phyloP scores from a whole-genome alignment of 108 stramenopile genomes.

The Fistulifera pelliculosa region DNA sequence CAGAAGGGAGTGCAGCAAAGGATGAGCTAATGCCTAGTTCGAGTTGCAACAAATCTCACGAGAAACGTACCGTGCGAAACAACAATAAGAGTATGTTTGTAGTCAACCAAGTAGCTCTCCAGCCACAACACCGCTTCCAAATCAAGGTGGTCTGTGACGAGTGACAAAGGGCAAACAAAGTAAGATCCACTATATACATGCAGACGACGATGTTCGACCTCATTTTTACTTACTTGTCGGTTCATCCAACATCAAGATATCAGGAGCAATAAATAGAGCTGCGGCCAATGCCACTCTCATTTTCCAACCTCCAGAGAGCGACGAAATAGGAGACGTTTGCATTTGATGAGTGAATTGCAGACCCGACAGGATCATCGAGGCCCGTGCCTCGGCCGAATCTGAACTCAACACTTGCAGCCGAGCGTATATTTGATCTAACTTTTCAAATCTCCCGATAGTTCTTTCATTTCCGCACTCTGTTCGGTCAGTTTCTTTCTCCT shows the following conservation, averaged over 20 bases:
- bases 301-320: slow-evolving; percentile 92
- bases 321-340: slow-evolving; percentile 80
- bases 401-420: slow-evolving; percentile 76
- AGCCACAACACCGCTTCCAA: slow-evolving; percentile 95
- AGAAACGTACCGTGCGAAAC: slow-evolving; percentile 61
- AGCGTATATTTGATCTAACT: slow-evolving; percentile 82
- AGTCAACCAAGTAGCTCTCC: slow-evolving; percentile 74
- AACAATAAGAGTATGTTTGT: slow-evolving; percentile 85
- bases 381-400: slow-evolving; percentile 86
- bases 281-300: slow-evolving; percentile 98
- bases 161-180: background rate
- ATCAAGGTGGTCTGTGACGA: slow-evolving; percentile 74
- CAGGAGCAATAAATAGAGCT: slow-evolving; percentile 90
- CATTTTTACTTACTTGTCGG: slow-evolving; percentile 16
- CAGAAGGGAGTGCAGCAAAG: no score
- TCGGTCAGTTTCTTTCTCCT: slow-evolving; percentile 40
- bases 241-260: slow-evolving; percentile 66
- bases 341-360: slow-evolving; percentile 88
- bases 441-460: slow-evolving; percentile 61
- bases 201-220: background rate
- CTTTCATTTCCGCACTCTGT: slow-evolving; percentile 28
- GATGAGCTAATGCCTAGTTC: no score
- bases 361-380: slow-evolving; percentile 81
- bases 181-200: background rate
- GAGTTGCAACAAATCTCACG: no score